Conservation (phyloP, 1,284 basidiomycete species). For the Serendipita sp. region DNA sequence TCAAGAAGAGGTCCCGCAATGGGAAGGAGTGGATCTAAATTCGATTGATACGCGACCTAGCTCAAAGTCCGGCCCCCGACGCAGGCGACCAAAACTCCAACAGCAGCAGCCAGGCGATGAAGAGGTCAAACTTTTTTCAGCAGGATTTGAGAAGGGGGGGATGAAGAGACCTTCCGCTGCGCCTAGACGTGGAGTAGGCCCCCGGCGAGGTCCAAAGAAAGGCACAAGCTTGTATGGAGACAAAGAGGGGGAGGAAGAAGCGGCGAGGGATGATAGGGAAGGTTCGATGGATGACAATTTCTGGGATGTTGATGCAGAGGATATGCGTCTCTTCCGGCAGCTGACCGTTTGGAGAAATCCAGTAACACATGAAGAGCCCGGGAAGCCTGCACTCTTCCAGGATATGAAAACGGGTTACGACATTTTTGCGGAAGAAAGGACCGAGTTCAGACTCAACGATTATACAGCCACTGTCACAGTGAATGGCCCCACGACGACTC, state of each 20-base stretch:
- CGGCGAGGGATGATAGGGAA: not conserved
- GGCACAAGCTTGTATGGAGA: not conserved
- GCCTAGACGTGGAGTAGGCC: not conserved
- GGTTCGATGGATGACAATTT: not conserved
- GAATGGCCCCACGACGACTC: not conserved
- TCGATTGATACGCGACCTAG: no score
- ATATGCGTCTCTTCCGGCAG: not conserved
- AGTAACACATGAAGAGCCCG: not conserved
- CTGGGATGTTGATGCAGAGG: not conserved
- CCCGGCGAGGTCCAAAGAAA: not conserved
- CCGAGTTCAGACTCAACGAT: not conserved
- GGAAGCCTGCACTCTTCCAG: not conserved
- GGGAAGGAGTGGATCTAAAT: no score
- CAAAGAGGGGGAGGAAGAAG: not conserved
- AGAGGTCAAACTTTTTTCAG: not conserved
- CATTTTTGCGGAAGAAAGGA: not conserved
- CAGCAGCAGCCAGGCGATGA: not conserved
- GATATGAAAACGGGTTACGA: not conserved
- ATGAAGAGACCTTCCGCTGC: no score
- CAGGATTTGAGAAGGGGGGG: no score
- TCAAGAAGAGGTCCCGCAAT: no score
- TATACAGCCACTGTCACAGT: not conserved
- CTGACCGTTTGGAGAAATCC: not conserved
- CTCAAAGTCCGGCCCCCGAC: no score
- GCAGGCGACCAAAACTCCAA: no score